Base-by-base conservation (phyloP, 164 flowering plant species). In the Euptelea pleiosperma region DNA sequence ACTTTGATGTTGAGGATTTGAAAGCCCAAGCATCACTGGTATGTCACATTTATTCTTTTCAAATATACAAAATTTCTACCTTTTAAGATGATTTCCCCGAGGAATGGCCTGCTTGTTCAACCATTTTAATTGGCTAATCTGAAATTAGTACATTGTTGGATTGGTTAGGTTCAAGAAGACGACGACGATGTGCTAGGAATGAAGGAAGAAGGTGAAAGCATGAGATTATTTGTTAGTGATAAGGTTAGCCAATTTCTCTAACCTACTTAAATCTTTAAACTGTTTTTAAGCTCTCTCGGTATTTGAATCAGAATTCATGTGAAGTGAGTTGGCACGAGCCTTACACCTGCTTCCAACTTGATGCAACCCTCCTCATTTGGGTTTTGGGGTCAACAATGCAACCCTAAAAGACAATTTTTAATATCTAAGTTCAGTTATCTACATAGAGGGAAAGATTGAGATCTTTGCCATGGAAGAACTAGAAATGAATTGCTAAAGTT, bases 11-110 rank as follows among this genome's bases (percentile, higher is more conserved):
- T 48, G 89, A 89, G 68, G 99, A 91, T 76, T 74, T 94, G 65
- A 94, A 94, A 79, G 70, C 77, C 46, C 97, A 91, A 73, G 99
- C 99, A 30, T 82, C 96, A 25, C 65, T 91, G 79, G 99, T 94
- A 76, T 60, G 83, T 55, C 8, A 43, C 34, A 14, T 25, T 40
- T 50, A 22, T 33, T 28, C 22, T 28, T 36, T n/a, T n/a, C 4
- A 64, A 52, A 31, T 43, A 21, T 18, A 24, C 3, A 34, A 51
- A 15, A 15, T 19, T 49, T 24, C 28, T 35, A 25, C 2, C 10
- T 35, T n/a, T n/a, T 26, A 31, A 24, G 35, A 7, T 25, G 22
- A 41, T 62, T 14, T 46, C 10, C 12, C 16, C 15, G 18, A 48
- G 26, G 12, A 28, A 14, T 34, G 8, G 28, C 12, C 15, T 50